Conservation (phyloP, 352 stramenopile genomes). For the Phytophthora citricola region DNA sequence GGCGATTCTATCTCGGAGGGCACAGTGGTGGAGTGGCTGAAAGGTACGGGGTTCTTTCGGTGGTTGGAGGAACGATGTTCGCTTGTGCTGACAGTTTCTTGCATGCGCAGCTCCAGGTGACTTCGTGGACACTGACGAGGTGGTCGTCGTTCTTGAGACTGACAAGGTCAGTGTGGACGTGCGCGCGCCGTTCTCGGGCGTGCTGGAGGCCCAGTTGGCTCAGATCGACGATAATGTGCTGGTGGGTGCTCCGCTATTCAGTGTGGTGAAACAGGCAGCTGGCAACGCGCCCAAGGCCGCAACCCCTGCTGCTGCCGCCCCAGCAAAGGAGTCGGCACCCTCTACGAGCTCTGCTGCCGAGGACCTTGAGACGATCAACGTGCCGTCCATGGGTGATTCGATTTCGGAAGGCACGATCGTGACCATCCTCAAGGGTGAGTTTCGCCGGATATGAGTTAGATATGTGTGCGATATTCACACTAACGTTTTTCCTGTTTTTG, state of each 20-base stretch:
- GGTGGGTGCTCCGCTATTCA: slow-evolving; percentile 94
- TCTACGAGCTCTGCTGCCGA: slow-evolving; percentile 27
- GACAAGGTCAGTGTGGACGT: slow-evolving; percentile 98
- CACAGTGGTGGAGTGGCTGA: slow-evolving; percentile 97
- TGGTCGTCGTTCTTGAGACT: slow-evolving; percentile 98
- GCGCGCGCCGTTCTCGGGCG: slow-evolving; percentile 90
- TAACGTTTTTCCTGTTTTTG: slow-evolving; percentile 6
- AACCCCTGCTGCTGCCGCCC: slow-evolving; percentile 17
- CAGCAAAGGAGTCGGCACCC: slow-evolving; percentile 29
- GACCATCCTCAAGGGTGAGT: slow-evolving; percentile 83
- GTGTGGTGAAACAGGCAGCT: slow-evolving; percentile 51
- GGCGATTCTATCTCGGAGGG: slow-evolving; percentile 98
- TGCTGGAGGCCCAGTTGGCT: slow-evolving; percentile 92
- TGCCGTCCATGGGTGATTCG: slow-evolving; percentile 94
- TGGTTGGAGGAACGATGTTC: no score
- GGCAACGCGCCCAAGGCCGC: slow-evolving; percentile 29
- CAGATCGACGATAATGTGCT: slow-evolving; percentile 96
- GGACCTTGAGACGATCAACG: slow-evolving; percentile 80
- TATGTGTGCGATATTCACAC: neutral
- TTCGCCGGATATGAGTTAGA: neutral
- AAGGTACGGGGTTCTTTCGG: slow-evolving; percentile 50
- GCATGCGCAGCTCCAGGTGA: slow-evolving; percentile 83
- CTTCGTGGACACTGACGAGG: slow-evolving; percentile 95
- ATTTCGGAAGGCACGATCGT: slow-evolving; percentile 99
- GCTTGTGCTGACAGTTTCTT: neutral